Percentiles rank a stretch among this genome's conserved stretches.
These are phyloP conservation scores for Sedum album DNA, from an alignment of 164 flowering plant species.

Conservation along the genomic window DNA sequence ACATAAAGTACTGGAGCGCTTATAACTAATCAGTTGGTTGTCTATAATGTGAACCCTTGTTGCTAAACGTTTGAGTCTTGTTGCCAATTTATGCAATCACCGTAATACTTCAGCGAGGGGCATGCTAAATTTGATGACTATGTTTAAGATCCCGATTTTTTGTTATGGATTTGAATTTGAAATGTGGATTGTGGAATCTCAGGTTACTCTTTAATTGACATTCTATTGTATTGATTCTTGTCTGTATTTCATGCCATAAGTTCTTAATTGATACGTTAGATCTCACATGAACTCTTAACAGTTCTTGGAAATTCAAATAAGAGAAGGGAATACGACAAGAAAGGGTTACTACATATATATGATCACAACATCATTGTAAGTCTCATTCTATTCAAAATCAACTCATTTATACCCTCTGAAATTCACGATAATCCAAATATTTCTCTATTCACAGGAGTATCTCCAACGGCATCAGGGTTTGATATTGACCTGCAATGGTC, in stretches of 20 bases:
- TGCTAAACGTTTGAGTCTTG: not conserved
- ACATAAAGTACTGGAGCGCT: not conserved
- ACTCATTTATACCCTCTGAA: not conserved
- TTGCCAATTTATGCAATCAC: too few relatives aligned
- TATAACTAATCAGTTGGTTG: not conserved
- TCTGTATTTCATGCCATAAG: not conserved
- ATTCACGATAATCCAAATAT: not conserved
- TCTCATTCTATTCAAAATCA: not conserved
- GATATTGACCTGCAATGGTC: constrained; percentile 91
- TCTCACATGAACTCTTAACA: constrained; percentile 17
- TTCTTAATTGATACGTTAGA: too few relatives aligned
- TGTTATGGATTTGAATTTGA: not conserved
- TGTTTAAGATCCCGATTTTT: too few relatives aligned
- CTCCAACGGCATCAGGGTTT: constrained; percentile 74
- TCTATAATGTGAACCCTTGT: not conserved
- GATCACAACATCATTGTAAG: constrained; percentile 59
- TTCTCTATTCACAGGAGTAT: constrained; percentile 48
- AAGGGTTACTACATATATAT: constrained; percentile 39
- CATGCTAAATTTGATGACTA: too few relatives aligned
- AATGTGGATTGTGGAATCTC: not conserved
- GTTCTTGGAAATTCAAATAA: constrained; percentile 76
- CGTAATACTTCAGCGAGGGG: too few relatives aligned
- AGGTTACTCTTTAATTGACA: too few relatives aligned
- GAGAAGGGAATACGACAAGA: constrained; percentile 68
- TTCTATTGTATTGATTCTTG: not conserved